Evolutionary conservation across 768 basidiomycete genomes (phyloP), one percentile per base, ranked within the genome.

Genomic region (Macrocybe gigantea): DNA sequence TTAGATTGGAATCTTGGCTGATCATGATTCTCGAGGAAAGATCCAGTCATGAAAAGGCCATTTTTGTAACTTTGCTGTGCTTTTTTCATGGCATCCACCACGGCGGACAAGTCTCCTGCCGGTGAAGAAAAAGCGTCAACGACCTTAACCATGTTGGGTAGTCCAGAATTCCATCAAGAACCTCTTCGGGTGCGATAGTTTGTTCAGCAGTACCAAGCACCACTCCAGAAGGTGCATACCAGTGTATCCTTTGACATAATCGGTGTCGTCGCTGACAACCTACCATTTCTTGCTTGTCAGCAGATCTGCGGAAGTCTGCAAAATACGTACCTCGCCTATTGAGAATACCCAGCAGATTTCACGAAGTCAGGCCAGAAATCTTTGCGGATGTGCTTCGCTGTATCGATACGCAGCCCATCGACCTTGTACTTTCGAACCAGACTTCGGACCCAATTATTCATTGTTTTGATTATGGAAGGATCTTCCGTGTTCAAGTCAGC

Each of bases 351-450:
- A 0, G 84, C 82, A 4, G 75, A 70, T 44, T 64, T 60, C 47
- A 76, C 75, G 55, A 89, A 88, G 29, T 60, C 65, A 1, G 78
- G 73, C 86, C 85, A 89, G 61, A 88, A 90, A 45, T 72, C 68
- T 40, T 74, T 69, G 31, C 77, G 70, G 49, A 88, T 73, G 59
- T 89, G 88, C 61, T 65, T 67, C 31, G 66, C 64, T 40, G 67
- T 83, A 56, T 88, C 88, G 56, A 88, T 81, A 38, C 88, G 76
- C 49, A 90, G 68, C 12, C 85, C 84, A 58, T 89, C 87, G 43
- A 85, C 73, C 30, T 62, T 64, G 60, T 79, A 88, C 47, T 74
- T 71, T 14, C 65, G 51, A 7, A 88, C 80, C 15, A 86, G 68
- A 13, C 67, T 56, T 15, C 62, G 61, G 60, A 88, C 36, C 86